Evolutionary conservation across 1,139 yeast species (phyloP).

Genomic region (Geotrichum fermentans): DNA sequence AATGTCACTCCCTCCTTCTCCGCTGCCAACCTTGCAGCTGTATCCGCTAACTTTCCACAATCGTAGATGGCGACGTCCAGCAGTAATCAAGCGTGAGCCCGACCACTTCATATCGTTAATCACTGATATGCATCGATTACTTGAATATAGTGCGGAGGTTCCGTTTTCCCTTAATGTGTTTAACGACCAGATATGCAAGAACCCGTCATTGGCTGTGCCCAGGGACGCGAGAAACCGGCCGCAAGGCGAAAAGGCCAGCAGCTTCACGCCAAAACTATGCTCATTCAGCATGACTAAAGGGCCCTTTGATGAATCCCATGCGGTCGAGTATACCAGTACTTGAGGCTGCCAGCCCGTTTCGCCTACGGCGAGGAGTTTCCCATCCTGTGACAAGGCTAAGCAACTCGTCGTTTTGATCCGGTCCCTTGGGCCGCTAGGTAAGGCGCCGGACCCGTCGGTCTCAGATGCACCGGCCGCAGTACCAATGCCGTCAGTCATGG

Average conservation of each 20-base stretch:
- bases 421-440: slow-evolving; percentile 28
- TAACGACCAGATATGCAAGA: slow-evolving; percentile 54
- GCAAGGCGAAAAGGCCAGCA: slow-evolving; percentile 54
- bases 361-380: slow-evolving; percentile 55
- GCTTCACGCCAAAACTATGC: slow-evolving; percentile 59
- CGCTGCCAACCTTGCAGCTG: slow-evolving; percentile 3
- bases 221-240: slow-evolving; percentile 53
- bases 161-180: slow-evolving; percentile 26
- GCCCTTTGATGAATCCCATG: slow-evolving; percentile 41
- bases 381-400: slow-evolving; percentile 52
- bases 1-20: background rate
- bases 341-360: slow-evolving; percentile 66
- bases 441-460: background rate
- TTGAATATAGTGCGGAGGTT: slow-evolving; percentile 37
- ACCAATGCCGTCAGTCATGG: slow-evolving; percentile 9
- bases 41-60: slow-evolving; percentile 46
- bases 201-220: slow-evolving; percentile 64
- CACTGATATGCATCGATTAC: slow-evolving; percentile 57
- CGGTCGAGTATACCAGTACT: slow-evolving; percentile 54
- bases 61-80: slow-evolving; percentile 57
- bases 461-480: background rate
- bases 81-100: slow-evolving; percentile 44
- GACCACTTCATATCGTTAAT: slow-evolving; percentile 56
- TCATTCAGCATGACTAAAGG: slow-evolving; percentile 55
- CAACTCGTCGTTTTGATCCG: slow-evolving; percentile 53